Evolutionary conservation across 352 stramenopile species (phyloP), one percentile per base, ranked within the genome.

Genomic region (Pythium folliculosum): DNA sequence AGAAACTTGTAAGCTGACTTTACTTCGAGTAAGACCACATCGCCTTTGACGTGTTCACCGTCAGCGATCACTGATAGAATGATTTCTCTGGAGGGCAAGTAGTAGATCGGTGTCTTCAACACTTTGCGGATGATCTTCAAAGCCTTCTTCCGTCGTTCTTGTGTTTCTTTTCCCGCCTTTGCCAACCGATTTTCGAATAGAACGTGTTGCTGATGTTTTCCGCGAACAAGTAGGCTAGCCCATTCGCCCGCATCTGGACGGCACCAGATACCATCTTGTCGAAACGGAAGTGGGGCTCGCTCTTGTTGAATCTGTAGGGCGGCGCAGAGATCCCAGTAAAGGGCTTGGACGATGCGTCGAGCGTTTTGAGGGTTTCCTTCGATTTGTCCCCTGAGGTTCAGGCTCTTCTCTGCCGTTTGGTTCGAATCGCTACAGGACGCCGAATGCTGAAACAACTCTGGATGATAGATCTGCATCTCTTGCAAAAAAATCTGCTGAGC

Each of bases 271-370:
- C 77, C 82, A 6, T 62, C 13, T 30, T 90, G 73, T 6, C 82
- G 67, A 53, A 85, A 82, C 1, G 84, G 77, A 25, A 89, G 54
- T 3, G 69, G 64, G 19, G 62, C 45, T 23, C 86, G 73, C 16
- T 77, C 59, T 60, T 94, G 86, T 37, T 71, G 32, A 44, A 92
- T 90, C 16, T 77, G 75, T 0, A 94, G 49, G 1, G 86, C 86
- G 7, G 84, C 82, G 60, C 86, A 94, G 25, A 84, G 82, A 59
- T 94, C 86, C 86, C 86, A 94, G 53, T 94, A 94, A n/a, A 94
- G 60, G 8, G 86, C 77, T 59, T 91, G 72, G 4, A 94, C 76
- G 0, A 87, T 30, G 12, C 84, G 75, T 0, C 37, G 35, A 3
- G 38, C 47, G 9, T 30, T 62, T 13, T 21, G 47, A 49, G 55